Conservation (phyloP, 2,329 filamentous ascomycete genomes). For the Aspergillus tamarii region DNA sequence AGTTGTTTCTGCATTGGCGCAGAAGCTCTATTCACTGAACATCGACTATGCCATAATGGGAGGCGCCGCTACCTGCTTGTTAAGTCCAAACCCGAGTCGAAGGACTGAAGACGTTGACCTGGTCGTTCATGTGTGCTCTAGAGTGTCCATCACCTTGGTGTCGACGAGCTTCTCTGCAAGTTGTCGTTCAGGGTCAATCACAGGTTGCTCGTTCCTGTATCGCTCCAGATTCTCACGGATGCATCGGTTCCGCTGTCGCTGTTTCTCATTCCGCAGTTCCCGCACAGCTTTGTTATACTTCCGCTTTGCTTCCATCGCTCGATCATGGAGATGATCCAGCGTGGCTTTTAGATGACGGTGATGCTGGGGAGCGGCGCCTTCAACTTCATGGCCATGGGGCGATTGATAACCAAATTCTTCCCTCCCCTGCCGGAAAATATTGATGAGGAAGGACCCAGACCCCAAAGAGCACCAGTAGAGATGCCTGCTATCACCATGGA, state of each 20-base stretch:
- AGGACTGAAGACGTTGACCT: too few species aligned
- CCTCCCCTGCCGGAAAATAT: too few species aligned
- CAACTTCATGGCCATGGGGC: neutral
- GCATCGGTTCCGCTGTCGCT: conserved; percentile 18
- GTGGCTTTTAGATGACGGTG: conserved; percentile 7
- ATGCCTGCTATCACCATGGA: too few species aligned
- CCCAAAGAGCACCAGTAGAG: too few species aligned
- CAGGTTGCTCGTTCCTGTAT: conserved; percentile 24
- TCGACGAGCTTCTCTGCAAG: conserved; percentile 19
- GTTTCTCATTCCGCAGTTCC: conserved; percentile 25
- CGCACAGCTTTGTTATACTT: conserved; percentile 15
- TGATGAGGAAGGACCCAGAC: too few species aligned
- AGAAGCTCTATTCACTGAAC: too few species aligned
- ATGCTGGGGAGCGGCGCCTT: neutral
- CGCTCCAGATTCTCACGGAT: conserved; percentile 21
- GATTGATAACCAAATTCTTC: neutral
- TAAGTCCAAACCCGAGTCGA: too few species aligned
- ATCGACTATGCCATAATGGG: too few species aligned
- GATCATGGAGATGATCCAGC: conserved; percentile 13
- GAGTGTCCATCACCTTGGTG: conserved; percentile 12
- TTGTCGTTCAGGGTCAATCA: conserved; percentile 26
- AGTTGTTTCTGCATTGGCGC: too few species aligned
- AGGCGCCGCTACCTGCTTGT: too few species aligned
- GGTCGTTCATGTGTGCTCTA: conserved; percentile 26
- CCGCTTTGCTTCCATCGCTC: conserved; percentile 17